Conservation (phyloP, 441 rosid genomes). For the Gossypium davidsonii region DNA sequence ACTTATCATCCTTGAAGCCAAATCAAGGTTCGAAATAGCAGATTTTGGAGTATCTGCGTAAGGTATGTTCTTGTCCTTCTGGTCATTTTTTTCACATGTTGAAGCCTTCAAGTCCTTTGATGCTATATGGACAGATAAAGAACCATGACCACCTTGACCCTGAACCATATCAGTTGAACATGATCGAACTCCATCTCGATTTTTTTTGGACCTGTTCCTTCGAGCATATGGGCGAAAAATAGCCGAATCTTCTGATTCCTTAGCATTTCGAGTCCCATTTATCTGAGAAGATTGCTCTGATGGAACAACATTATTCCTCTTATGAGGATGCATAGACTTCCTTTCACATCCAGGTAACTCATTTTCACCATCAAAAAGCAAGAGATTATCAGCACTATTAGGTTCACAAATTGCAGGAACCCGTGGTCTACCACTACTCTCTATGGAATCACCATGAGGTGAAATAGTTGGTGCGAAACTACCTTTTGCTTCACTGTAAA, state of each 20-base stretch:
- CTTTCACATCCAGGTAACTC: conserved; percentile 56
- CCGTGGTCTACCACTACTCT: conserved; percentile 89
- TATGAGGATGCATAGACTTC: conserved; percentile 38
- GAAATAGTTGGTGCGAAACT: conserved; percentile 89
- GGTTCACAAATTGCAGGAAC: conserved; percentile 66
- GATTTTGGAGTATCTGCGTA: conserved; percentile 37
- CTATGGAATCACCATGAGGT: conserved; percentile 91
- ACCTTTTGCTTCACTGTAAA: conserved; percentile 85
- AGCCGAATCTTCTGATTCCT: conserved; percentile 93
- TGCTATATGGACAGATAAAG: conserved; percentile 36
- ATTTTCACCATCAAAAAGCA: conserved; percentile 76
- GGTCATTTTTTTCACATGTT: conserved; percentile 47
- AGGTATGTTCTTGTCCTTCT: conserved; percentile 46
- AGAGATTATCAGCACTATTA: conserved; percentile 79
- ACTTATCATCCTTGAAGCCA: conserved; percentile 36
- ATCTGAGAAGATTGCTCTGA: conserved; percentile 64
- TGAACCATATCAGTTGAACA: conserved; percentile 65
- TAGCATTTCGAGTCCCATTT: conserved; percentile 58
- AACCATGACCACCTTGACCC: conserved; percentile 38
- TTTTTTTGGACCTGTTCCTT: conserved; percentile 81
- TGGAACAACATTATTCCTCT: conserved; percentile 47
- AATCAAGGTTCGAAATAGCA: conserved; percentile 53
- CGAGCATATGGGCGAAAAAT: conserved; percentile 95
- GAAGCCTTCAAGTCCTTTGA: conserved; percentile 53
- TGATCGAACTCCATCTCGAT: conserved; percentile 76